These are phyloP conservation scores for Solanum hybrid DNA, from an alignment of 305 asterid genomes.

Conservation along the genomic window DNA sequence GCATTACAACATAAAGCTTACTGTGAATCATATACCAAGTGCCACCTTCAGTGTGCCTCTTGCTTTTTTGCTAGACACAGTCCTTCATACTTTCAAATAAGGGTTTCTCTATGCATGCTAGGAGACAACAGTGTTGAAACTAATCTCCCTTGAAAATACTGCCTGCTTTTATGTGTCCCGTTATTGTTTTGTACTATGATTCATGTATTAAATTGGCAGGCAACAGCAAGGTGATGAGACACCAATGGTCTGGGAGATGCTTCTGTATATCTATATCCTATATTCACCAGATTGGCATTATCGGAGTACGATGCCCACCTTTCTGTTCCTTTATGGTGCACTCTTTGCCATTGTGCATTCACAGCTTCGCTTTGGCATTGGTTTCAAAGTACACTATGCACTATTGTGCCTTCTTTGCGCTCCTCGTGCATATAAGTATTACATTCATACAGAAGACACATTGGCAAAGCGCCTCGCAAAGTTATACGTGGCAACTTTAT, in stretches of 20 bases:
- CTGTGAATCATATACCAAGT: not conserved
- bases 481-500: conserved; percentile 48
- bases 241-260: conserved; percentile 99
- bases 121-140: not conserved
- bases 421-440: conserved; percentile 86
- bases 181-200: not conserved
- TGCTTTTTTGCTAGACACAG: not conserved
- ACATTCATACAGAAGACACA: conserved; percentile 63
- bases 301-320: conserved; percentile 91
- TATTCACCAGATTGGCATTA: conserved; percentile 98
- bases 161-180: not conserved
- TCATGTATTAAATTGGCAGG: conserved; percentile 31
- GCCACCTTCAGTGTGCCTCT: not conserved
- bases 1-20: not conserved
- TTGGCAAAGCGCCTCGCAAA: conserved; percentile 70
- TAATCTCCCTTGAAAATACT: not conserved
- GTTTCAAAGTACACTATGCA: conserved; percentile 74
- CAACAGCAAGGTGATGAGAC: conserved; percentile 96
- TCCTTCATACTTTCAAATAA: not conserved
- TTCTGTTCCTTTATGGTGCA: conserved; percentile 76
- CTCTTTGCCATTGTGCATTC: conserved; percentile 70
- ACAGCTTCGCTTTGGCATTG: conserved; percentile 49
- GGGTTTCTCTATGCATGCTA: not conserved
- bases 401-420: conserved; percentile 83
- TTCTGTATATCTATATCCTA: conserved; percentile 77